These are phyloP conservation scores for Neopestalotiopsis clavispora DNA, from an alignment of 2,329 filamentous ascomycete genomes.

Conservation along the genomic window DNA sequence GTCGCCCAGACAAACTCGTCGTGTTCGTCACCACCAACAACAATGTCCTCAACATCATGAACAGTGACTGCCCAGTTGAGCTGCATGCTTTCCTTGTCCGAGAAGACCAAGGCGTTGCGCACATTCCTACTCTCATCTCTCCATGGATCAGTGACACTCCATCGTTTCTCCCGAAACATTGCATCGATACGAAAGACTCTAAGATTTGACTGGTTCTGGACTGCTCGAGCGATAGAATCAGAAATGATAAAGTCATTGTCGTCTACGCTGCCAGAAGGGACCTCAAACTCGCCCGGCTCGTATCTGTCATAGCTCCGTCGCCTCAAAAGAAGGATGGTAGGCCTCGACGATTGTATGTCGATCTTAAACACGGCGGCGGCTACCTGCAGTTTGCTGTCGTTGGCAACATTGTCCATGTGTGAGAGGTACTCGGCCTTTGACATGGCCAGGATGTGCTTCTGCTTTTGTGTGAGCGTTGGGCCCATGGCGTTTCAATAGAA, in stretches of 20 bases:
- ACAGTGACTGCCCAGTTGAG: conserved; percentile 35
- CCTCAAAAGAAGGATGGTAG: conserved; percentile 31
- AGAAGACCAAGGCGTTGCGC: not conserved
- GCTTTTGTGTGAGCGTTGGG: conserved; percentile 27
- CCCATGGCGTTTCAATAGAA: conserved; percentile 11
- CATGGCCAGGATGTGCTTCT: conserved; percentile 36
- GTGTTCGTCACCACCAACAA: conserved; percentile 34
- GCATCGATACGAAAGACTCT: conserved; percentile 29
- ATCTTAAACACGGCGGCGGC: conserved; percentile 35
- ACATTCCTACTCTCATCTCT: conserved; percentile 16
- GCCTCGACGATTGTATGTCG: conserved; percentile 28
- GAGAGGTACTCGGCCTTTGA: conserved; percentile 33
- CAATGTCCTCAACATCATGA: conserved; percentile 31
- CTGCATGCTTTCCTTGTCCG: conserved; percentile 24
- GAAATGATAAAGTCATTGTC: conserved; percentile 35
- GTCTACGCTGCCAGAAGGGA: conserved; percentile 32
- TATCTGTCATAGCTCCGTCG: conserved; percentile 19
- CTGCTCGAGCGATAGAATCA: conserved; percentile 31
- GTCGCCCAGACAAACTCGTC: conserved; percentile 35
- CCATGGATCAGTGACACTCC: conserved; percentile 14
- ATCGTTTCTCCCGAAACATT: conserved; percentile 25
- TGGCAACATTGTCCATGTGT: conserved; percentile 19
- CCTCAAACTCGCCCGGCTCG: conserved; percentile 19
- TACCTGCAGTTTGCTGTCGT: conserved; percentile 27
- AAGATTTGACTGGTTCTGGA: conserved; percentile 30